A percentile compares a stretch with the other conserved stretches of the same genome.
phyloP scores from a whole-genome alignment of 805 yeast species.

The Candida insectalens region DNA sequence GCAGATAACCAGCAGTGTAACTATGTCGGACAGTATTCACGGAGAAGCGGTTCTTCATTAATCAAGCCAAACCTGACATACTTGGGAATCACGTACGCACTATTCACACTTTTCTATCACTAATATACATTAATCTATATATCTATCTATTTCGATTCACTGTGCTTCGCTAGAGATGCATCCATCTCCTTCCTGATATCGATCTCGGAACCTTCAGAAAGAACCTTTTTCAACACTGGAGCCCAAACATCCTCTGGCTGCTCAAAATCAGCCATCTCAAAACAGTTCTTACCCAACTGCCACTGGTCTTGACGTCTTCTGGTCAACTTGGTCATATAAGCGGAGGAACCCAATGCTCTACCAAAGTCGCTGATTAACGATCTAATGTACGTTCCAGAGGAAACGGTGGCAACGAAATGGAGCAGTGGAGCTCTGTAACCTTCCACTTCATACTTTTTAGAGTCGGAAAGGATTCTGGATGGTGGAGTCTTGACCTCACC shows the following conservation, averaged over 20 bases:
- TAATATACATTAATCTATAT: background rate
- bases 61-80: too few species aligned
- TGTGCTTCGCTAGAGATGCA: slow-evolving; percentile 15
- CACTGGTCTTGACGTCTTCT: slow-evolving; percentile 77
- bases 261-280: slow-evolving; percentile 57
- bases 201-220: slow-evolving; percentile 33
- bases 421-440: slow-evolving; percentile 52
- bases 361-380: slow-evolving; percentile 86
- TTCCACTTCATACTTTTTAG: slow-evolving; percentile 26
- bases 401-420: slow-evolving; percentile 68
- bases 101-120: background rate
- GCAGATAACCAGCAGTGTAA: too few species aligned
- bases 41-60: too few species aligned
- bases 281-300: slow-evolving; percentile 63
- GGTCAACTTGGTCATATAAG: slow-evolving; percentile 79
- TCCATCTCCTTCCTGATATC: slow-evolving; percentile 30
- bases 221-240: slow-evolving; percentile 44
- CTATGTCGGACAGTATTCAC: too few species aligned
- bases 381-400: slow-evolving; percentile 93
- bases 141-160: slow-evolving; percentile 5
- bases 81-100: too few species aligned
- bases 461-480: slow-evolving; percentile 27
- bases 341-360: slow-evolving; percentile 65
- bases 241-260: slow-evolving; percentile 64
- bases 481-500: slow-evolving; percentile 23